Base-by-base conservation (phyloP, 2,329 filamentous ascomycete genomes). In the Colletotrichum tofieldiae region DNA sequence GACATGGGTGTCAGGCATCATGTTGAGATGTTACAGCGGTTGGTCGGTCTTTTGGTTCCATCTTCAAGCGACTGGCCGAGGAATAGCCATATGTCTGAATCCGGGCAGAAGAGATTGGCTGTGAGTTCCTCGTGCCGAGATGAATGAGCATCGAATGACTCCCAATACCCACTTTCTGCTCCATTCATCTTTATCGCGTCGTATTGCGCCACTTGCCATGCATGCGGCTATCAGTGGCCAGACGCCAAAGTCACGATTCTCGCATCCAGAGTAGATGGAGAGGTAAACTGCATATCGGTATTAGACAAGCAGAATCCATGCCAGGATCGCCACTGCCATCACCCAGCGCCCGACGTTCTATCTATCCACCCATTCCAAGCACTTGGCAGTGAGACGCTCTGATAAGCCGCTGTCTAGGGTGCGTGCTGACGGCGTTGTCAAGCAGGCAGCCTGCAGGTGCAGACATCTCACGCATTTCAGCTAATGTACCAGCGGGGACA, bases 381-480 rank as follows among this genome's bases (percentile, higher is more conserved):
- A 45, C n/a, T 45, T 45, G 41, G 65, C 41, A 52, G 43, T 58
- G 58, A 16, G 29, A 64, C n/a, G n/a, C 32, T 41, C 3, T 58
- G 66, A 58, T 69, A 58, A 49, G 39, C 18, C 41, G 12, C 18
- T 29, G 45, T 52, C n/a, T 14, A 45, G n/a, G 37, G 26, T 12
- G 39, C 18, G 29, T 43, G 41, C 23, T 54, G 45, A 23, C 65
- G 20, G 65, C 51, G 49, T 63, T 32, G 20, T 29, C 39, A 64
- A 18, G 61, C 12, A 45, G 43, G 6, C 23, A 43, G 55, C 20
- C 49, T 39, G 56, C 47, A 51, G 18, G 39, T 43, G 47, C 26
- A 54, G 47, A n/a, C 47, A 52, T 68, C 35, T 58, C n/a, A 39
- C 23, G 32, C 32, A 64, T 56, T 11, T 11, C 59, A 32, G 54